Conservation (phyloP, 768 basidiomycete genomes). For the Trametes cingulata region DNA sequence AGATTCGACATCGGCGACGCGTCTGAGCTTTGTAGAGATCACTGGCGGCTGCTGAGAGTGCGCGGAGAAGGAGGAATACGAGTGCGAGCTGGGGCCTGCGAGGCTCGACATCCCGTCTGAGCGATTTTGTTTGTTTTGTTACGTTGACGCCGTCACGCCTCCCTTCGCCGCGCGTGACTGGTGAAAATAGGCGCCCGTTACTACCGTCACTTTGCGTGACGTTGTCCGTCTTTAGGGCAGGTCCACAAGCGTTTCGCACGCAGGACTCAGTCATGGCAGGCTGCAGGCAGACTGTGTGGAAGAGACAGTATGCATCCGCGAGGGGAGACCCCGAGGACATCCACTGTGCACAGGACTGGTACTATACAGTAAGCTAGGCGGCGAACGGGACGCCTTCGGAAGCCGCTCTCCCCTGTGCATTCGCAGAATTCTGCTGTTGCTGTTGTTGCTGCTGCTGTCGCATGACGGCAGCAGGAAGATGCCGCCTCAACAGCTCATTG, state of each 20-base stretch:
- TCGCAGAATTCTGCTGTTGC: constrained; percentile 1
- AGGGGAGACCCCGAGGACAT: not conserved
- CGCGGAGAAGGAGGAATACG: constrained; percentile 22
- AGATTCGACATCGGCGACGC: constrained; percentile 10
- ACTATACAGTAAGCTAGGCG: not conserved
- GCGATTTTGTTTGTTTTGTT: constrained; percentile 34
- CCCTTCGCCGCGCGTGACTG: constrained; percentile 30
- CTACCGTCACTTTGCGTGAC: not conserved
- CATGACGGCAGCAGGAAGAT: constrained; percentile 37
- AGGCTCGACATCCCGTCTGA: constrained; percentile 30
- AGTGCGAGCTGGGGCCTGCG: constrained; percentile 22
- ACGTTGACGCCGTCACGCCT: constrained; percentile 26
- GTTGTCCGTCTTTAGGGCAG: constrained; percentile 24
- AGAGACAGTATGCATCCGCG: not conserved
- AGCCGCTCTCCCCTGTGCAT: constrained; percentile 1
- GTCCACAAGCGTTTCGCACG: no score
- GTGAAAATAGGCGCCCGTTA: not conserved
- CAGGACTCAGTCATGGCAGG: no score
- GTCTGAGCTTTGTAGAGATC: constrained; percentile 14
- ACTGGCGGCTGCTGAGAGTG: constrained; percentile 13
- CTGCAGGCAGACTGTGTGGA: no score
- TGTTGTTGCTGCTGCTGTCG: constrained; percentile 6
- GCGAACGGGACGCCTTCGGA: constrained; percentile 3
- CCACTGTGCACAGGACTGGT: not conserved
- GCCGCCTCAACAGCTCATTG: constrained; percentile 63